phyloP scores from a whole-genome alignment of 1,284 basidiomycete species.

The Ceraceosorus guamensis region DNA sequence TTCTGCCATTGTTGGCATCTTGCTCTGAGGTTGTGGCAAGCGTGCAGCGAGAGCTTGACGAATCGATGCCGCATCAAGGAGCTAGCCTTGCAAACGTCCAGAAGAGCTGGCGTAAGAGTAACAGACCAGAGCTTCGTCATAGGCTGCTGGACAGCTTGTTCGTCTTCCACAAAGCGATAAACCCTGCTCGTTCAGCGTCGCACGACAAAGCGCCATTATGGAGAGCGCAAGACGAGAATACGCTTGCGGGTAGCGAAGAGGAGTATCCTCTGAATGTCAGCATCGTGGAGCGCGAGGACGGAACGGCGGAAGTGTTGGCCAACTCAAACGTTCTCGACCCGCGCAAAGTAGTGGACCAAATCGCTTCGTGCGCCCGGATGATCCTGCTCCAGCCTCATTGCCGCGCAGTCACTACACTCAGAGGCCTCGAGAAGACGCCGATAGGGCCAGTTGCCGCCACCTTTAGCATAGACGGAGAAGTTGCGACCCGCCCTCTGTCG shows the following conservation, averaged over 20 bases:
- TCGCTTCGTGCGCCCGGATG: not conserved
- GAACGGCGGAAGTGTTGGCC: not conserved
- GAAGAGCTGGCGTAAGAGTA: not conserved
- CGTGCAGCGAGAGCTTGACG: not conserved
- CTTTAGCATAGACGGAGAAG: not conserved
- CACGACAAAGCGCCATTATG: not conserved
- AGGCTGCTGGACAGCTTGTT: conserved; percentile 8
- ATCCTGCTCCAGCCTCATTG: not conserved
- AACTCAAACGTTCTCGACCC: not conserved
- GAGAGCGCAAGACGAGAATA: not conserved
- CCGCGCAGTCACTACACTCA: not conserved
- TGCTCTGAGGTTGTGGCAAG: not conserved
- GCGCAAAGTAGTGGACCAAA: not conserved
- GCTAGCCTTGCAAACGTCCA: not conserved
- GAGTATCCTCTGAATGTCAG: conserved; percentile 9
- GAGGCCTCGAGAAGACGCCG: not conserved
- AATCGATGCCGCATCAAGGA: not conserved
- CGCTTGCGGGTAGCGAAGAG: not conserved
- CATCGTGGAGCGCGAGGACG: conserved; percentile 4
- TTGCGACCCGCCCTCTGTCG: not conserved
- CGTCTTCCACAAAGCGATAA: conserved; percentile 3
- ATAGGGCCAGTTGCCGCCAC: not conserved
- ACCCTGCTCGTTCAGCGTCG: not conserved
- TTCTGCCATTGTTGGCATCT: not conserved
- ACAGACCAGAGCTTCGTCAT: not conserved